Evolutionary conservation across 495 filamentous ascomycete genomes (phyloP).

Genomic region (Penicillium malachiteum): DNA sequence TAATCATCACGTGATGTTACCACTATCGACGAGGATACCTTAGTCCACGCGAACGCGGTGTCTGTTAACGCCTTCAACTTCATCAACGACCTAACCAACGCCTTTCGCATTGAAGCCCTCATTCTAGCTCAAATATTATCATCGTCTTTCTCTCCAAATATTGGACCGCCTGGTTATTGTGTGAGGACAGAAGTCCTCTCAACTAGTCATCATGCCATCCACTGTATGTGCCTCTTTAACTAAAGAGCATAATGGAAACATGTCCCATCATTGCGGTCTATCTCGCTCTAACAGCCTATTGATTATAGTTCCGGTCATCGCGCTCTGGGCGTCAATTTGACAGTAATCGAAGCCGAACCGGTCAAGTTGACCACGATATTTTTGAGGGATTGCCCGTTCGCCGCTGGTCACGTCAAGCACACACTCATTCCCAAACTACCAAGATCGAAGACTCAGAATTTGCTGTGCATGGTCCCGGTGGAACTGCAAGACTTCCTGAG

Average conservation of each 20-base stretch:
- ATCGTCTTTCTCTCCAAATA: not conserved
- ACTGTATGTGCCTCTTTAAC: conserved; percentile 23
- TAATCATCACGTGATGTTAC: conserved; percentile 15
- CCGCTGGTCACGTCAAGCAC: conserved; percentile 76
- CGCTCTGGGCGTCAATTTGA: conserved; percentile 45
- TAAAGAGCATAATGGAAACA: not conserved
- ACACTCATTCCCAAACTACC: conserved; percentile 66
- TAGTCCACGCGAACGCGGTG: conserved; percentile 2
- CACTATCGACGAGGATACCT: conserved; percentile 1
- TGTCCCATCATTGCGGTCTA: not conserved
- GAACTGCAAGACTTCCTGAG: conserved; percentile 49
- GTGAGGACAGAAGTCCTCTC: not conserved
- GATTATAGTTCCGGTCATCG: conserved; percentile 43
- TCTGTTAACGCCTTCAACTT: not conserved
- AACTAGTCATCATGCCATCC: conserved; percentile 36
- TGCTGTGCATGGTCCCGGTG: conserved; percentile 57
- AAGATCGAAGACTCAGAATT: conserved; percentile 51
- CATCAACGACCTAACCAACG: not conserved
- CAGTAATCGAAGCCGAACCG: conserved; percentile 68
- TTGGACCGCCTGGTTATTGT: not conserved
- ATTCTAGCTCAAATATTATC: too few relatives aligned
- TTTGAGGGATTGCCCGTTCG: conserved; percentile 93
- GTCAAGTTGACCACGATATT: conserved; percentile 88
- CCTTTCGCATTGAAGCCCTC: too few relatives aligned
- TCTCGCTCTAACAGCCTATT: conserved; percentile 6